phyloP scores from a whole-genome alignment of 495 filamentous ascomycete species.

The Tuber umbilicatum region DNA sequence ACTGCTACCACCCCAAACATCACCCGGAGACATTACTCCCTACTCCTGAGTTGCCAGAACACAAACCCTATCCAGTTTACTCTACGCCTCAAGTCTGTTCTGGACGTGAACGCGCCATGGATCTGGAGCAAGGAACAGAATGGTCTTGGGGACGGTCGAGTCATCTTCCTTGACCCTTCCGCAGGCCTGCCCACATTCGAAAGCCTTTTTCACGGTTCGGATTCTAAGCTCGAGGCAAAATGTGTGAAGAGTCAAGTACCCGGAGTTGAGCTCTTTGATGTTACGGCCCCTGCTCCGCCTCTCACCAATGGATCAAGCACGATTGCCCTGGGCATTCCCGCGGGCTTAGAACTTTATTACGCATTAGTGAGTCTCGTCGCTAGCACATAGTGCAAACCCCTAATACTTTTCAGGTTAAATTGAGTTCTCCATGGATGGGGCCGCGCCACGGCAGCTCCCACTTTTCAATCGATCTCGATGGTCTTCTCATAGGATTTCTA shows the following conservation, averaged over 20 bases:
- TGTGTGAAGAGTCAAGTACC: conserved; percentile 21
- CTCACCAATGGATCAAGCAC: conserved; percentile 14
- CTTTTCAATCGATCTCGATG: conserved; percentile 67
- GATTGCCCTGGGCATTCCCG: conserved; percentile 19
- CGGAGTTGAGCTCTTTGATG: conserved; percentile 30
- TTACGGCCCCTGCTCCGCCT: conserved; percentile 26
- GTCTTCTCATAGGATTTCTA: conserved; percentile 73
- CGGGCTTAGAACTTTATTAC: conserved; percentile 31
- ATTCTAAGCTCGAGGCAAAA: conserved; percentile 19
- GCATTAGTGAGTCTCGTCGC: conserved; percentile 23
- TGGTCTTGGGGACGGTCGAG: conserved; percentile 23
- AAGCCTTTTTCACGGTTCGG: conserved; percentile 27
- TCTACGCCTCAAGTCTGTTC: conserved; percentile 24
- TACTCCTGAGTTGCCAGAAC: conserved; percentile 14
- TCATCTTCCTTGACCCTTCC: conserved; percentile 20
- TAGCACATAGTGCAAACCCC: neutral
- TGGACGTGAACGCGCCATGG: conserved; percentile 18
- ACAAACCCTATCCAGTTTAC: conserved; percentile 30
- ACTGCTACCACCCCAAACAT: neutral
- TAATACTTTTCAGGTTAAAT: conserved; percentile 32
- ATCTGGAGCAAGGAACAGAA: conserved; percentile 39
- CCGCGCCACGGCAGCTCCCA: conserved; percentile 69
- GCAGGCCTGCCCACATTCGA: conserved; percentile 14
- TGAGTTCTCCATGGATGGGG: conserved; percentile 77
- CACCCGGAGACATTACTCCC: conserved; percentile 21